Conservation (phyloP, 2,329 filamentous ascomycete genomes). For the Chaetomium olivaceum region DNA sequence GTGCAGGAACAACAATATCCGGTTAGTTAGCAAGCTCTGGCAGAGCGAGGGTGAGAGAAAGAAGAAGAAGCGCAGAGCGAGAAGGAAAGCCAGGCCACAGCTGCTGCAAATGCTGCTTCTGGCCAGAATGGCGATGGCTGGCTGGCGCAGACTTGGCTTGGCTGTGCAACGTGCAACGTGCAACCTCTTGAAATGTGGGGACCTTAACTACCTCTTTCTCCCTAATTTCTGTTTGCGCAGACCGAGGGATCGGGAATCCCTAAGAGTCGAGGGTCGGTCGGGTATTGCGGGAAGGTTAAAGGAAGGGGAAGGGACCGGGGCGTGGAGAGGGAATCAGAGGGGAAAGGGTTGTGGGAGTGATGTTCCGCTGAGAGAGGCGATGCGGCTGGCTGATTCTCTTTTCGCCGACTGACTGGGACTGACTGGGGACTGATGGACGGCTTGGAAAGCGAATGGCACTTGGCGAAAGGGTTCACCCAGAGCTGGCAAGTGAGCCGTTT, state of each 20-base stretch:
- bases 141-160: conserved; percentile 19
- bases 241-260: conserved; percentile 14
- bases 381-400: conserved; percentile 31
- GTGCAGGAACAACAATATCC: conserved; percentile 1
- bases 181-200: conserved; percentile 13
- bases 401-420: conserved; percentile 26
- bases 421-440: conserved; percentile 27
- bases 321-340: conserved; percentile 14
- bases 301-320: conserved; percentile 15
- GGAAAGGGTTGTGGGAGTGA: conserved; percentile 13
- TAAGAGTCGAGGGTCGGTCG: not conserved
- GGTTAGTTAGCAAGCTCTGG: conserved; percentile 19
- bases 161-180: conserved; percentile 18
- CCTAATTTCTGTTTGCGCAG: conserved; percentile 10
- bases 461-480: conserved; percentile 21
- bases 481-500: conserved; percentile 23
- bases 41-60: not conserved
- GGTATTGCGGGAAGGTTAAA: conserved; percentile 6
- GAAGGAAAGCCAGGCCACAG: not conserved
- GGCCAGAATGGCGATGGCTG: conserved; percentile 21
- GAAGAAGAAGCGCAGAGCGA: conserved; percentile 1
- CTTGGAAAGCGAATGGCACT: conserved; percentile 24
- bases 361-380: conserved; percentile 24
- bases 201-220: conserved; percentile 16
- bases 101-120: not conserved